A percentile compares a stretch with the other conserved stretches of the same genome.
Evolutionary conservation across 805 yeast genomes (phyloP).

Genomic region (Sungouiozyma intestinalis): DNA sequence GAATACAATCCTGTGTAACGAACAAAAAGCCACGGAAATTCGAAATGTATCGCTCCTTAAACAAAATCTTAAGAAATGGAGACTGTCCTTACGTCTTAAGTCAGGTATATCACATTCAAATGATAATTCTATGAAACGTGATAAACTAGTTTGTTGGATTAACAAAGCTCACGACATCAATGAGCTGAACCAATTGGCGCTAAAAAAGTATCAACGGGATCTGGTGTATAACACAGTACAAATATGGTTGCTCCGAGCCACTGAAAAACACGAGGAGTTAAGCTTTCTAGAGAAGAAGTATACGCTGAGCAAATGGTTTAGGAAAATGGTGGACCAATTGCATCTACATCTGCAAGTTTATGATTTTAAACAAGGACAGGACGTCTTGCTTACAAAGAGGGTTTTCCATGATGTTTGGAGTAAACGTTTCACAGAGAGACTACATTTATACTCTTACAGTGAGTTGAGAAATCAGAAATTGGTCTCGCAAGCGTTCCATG

Average conservation of each 20-base stretch:
- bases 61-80: background rate
- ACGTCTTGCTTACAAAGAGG: conserved; percentile 4
- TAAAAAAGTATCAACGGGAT: background rate
- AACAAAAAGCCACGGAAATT: background rate
- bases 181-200: background rate
- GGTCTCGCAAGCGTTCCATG: background rate
- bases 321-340: background rate
- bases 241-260: background rate
- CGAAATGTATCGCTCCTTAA: background rate
- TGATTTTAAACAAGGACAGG: background rate
- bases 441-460: conserved; percentile 1
- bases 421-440: conserved; percentile 8
- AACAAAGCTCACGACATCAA: background rate
- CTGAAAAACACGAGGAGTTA: background rate
- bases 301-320: background rate
- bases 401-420: conserved; percentile 15
- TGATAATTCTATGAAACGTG: background rate
- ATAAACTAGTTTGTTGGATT: background rate
- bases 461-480: background rate
- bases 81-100: background rate
- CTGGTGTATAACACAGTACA: background rate
- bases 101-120: background rate
- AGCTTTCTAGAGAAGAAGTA: background rate
- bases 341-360: background rate
- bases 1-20: background rate